A percentile compares a stretch with the other conserved stretches of the same genome.
Conservation (phyloP, 2,329 filamentous ascomycete genomes). For the Mycosphaerelloides madeirae region DNA sequence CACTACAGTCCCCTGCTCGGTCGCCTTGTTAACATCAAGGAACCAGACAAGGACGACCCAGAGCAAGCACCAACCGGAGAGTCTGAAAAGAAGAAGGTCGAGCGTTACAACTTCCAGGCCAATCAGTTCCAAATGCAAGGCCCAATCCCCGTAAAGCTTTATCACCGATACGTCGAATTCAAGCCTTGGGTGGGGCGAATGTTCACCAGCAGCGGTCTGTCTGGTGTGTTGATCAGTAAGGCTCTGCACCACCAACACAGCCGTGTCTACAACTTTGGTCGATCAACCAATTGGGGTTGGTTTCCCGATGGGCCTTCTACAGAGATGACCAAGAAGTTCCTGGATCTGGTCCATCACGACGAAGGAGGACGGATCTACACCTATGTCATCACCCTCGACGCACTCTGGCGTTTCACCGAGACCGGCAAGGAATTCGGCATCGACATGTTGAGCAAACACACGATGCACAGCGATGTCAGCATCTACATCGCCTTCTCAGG, state of each 20-base stretch:
- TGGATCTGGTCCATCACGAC: slow-evolving; percentile 81
- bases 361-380: slow-evolving; percentile 84
- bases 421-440: slow-evolving; percentile 94
- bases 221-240: slow-evolving; percentile 75
- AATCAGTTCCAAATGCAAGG: slow-evolving; percentile 84
- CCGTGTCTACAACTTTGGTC: slow-evolving; percentile 84
- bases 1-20: slow-evolving; percentile 90
- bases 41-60: slow-evolving; percentile 43
- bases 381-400: slow-evolving; percentile 85
- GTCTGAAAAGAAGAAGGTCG: slow-evolving; percentile 41
- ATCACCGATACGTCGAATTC: slow-evolving; percentile 92
- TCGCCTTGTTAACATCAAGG: slow-evolving; percentile 63
- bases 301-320: slow-evolving; percentile 58
- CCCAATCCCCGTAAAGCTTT: slow-evolving; percentile 72
- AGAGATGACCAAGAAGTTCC: slow-evolving; percentile 71
- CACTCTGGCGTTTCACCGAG: slow-evolving; percentile 83
- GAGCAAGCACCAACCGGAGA: slow-evolving; percentile 11
- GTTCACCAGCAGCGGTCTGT: slow-evolving; percentile 73
- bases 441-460: slow-evolving; percentile 89
- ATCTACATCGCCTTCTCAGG: slow-evolving; percentile 89
- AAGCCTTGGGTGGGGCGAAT: slow-evolving; percentile 83
- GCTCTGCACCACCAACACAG: slow-evolving; percentile 86
- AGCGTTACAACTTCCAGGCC: slow-evolving; percentile 77
- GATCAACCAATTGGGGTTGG: slow-evolving; percentile 65
- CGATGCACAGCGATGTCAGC: slow-evolving; percentile 90